Evolutionary conservation across 129 eudicot species (phyloP).

Genomic region (Flaveria linearis): DNA sequence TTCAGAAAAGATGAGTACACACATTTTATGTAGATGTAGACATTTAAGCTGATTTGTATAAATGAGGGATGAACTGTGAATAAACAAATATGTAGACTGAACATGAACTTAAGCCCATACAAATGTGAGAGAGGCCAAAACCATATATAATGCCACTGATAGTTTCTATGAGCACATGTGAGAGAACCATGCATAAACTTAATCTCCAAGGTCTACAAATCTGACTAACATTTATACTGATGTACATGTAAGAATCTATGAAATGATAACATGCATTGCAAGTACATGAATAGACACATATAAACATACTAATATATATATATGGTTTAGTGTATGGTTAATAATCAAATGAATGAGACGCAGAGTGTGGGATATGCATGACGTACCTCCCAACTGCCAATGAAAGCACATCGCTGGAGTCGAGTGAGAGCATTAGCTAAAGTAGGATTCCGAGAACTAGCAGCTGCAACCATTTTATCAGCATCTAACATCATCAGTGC

Average conservation of each 20-base stretch:
- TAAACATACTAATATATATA: background rate
- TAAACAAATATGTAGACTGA: background rate
- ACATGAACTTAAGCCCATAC: background rate
- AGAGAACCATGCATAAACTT: background rate
- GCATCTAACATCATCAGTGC: conserved; percentile 99
- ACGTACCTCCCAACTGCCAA: conserved; percentile 98
- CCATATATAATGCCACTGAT: conserved; percentile 5
- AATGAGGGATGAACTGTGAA: background rate
- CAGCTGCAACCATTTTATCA: conserved; percentile 99
- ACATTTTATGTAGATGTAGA: background rate
- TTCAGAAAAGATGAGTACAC: background rate
- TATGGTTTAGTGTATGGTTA: background rate
- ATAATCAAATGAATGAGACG: background rate
- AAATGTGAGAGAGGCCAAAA: background rate
- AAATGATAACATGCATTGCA: background rate
- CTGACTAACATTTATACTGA: background rate
- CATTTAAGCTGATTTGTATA: background rate
- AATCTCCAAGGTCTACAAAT: background rate
- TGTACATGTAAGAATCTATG: too few species aligned
- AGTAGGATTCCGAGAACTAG: conserved; percentile 96
- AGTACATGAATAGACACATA: conserved; percentile 1
- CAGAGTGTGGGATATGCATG: background rate
- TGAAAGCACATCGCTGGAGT: conserved; percentile 94
- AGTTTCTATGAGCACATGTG: background rate
- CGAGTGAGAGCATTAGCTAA: conserved; percentile 90